These are phyloP conservation scores for Geotrichum australiense DNA, from an alignment of 1,139 yeast genomes.

Conservation along the genomic window DNA sequence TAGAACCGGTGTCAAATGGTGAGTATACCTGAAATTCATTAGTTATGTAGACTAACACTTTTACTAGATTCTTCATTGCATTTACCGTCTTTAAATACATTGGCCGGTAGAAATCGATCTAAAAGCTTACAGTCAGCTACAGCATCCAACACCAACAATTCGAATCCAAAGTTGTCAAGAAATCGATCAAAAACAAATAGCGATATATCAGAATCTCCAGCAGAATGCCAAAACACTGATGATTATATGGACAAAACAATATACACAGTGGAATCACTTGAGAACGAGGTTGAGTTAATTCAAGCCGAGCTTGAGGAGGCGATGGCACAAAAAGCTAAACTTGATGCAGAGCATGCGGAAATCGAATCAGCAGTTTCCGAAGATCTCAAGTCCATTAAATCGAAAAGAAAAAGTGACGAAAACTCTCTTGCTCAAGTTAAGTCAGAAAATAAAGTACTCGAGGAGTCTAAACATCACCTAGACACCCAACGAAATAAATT, in stretches of 20 bases:
- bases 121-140: conserved; percentile 10
- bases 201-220: neutral
- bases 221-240: neutral
- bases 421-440: conserved; percentile 42
- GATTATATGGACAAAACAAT: conserved; percentile 20
- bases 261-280: conserved; percentile 44
- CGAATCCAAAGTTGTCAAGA: conserved; percentile 6
- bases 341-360: conserved; percentile 39
- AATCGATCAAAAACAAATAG: neutral
- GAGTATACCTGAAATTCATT: neutral
- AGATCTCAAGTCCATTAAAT: conserved; percentile 40
- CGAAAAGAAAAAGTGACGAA: conserved; percentile 45
- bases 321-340: conserved; percentile 37
- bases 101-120: conserved; percentile 9
- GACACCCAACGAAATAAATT: conserved; percentile 34
- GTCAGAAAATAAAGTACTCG: conserved; percentile 45
- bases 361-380: conserved; percentile 37
- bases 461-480: conserved; percentile 37
- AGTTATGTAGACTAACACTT: neutral
- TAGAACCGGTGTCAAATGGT: conserved; percentile 9
- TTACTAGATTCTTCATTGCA: conserved; percentile 10
- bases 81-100: conserved; percentile 2
- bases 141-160: conserved; percentile 4
- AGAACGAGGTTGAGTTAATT: conserved; percentile 43
- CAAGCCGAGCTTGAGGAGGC: conserved; percentile 44